Base-by-base conservation (phyloP, 306 rosid species). In the Prunus mongolica region DNA sequence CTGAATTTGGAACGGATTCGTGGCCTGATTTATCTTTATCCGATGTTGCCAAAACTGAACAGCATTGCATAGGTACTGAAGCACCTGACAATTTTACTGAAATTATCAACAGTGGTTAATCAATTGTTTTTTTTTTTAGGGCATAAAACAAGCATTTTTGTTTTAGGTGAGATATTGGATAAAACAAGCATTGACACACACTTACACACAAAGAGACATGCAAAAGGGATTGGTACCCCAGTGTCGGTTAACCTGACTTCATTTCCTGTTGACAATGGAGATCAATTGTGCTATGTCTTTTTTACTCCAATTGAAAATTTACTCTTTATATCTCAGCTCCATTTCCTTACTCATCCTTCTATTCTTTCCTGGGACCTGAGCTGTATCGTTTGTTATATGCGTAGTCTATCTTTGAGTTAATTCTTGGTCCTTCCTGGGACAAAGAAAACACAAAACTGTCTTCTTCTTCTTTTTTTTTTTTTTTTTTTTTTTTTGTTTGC, bases 11-110 rank as follows among this genome's bases (percentile, higher is more conserved):
- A 34, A 73, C 28, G 68, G 84, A 72, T 32, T 74, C 86, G 18
- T 90, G 94, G 97, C 82, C 82, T 76, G 89, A 87, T 69, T 71
- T 79, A 79, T 85, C 98, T 69, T 74, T 79, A 82, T 80, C 96
- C 25, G 78, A 71, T 76, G 79, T 81, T 76, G 71, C 76, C 69
- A 85, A 84, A 81, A 74, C 76, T 80, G 92, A 86, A 44, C 89
- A 69, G 74, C 83, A 81, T 67, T 73, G 88, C 22, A 64, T 74
- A 70, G 88, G 84, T 78, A 82, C 79, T 81, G 87, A 86, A 72
- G 84, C 70, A 71, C 78, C 88, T 41, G 78, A 72, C 69, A 73
- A 32, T 75, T 69, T 73, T 77, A 78, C 77, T 87, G 87, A 81
- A 82, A 84, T 71, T 77, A 67, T 77, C 74, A 85, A 76, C 75